Evolutionary conservation across 305 asterid species (phyloP).

Genomic region (Withania somnifera): DNA sequence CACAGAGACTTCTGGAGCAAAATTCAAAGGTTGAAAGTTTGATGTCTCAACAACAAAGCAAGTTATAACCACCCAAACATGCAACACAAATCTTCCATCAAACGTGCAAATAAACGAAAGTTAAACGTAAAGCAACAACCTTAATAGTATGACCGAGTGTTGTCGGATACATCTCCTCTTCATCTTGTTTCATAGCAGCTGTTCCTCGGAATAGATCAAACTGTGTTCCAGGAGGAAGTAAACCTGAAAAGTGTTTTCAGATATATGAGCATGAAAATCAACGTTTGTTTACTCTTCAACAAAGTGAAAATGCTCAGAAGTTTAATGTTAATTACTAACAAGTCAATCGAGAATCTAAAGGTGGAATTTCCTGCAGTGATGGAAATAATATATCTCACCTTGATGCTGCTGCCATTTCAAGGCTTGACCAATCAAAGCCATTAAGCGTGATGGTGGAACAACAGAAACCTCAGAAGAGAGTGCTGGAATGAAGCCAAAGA

Average conservation of each 20-base stretch:
- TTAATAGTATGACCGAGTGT: slow-evolving; percentile 83
- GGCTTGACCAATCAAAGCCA: slow-evolving; percentile 98
- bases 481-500: slow-evolving; percentile 43
- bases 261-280: neutral
- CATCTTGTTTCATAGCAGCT: slow-evolving; percentile 99
- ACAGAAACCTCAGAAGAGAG: slow-evolving; percentile 90
- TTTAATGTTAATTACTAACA: neutral
- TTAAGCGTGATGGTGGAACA: slow-evolving; percentile 94
- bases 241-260: slow-evolving; percentile 36
- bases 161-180: slow-evolving; percentile 87
- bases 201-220: slow-evolving; percentile 94
- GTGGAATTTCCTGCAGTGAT: neutral
- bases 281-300: neutral
- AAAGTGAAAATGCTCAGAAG: neutral
- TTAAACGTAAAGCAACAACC: slow-evolving; percentile 26
- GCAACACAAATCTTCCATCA: neutral
- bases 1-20: neutral
- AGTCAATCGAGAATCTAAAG: neutral
- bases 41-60: neutral
- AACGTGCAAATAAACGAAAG: neutral
- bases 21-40: neutral
- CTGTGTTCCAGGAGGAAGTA: slow-evolving; percentile 98
- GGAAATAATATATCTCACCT: slow-evolving; percentile 37
- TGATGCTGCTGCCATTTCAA: slow-evolving; percentile 99
- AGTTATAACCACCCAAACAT: neutral